Evolutionary conservation across 768 basidiomycete genomes (phyloP).

Genomic region (Rhodotorula babjevae): DNA sequence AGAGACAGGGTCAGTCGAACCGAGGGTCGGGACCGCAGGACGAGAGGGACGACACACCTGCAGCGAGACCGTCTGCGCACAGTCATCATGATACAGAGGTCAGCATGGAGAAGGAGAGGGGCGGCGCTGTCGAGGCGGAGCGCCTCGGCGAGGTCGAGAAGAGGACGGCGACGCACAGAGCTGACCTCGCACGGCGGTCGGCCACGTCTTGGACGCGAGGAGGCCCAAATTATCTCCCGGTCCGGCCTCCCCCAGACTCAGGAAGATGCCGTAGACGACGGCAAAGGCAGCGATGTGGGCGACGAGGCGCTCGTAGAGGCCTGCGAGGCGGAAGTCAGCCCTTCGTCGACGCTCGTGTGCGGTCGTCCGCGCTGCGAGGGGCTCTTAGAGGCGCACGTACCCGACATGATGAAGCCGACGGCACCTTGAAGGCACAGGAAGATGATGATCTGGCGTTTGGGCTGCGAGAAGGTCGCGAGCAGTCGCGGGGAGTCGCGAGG

Average conservation of each 20-base stretch:
- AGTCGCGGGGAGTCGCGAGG: no score
- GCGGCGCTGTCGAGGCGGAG: no score
- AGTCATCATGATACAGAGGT: no score
- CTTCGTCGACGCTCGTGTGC: no score
- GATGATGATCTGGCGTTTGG: conserved; percentile 24
- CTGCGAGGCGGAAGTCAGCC: conserved; percentile 65
- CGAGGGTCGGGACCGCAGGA: background rate
- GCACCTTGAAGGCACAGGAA: conserved; percentile 31
- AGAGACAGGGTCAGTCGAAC: conserved; percentile 50
- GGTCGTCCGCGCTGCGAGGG: no score
- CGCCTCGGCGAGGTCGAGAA: no score
- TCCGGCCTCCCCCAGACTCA: conserved; percentile 73
- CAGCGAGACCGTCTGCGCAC: conserved; percentile 27
- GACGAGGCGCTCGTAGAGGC: conserved; percentile 55
- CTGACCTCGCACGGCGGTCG: conserved; percentile 79
- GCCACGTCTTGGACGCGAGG: conserved; percentile 75
- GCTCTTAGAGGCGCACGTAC: conserved; percentile 61
- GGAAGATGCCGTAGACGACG: conserved; percentile 83
- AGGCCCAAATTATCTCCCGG: conserved; percentile 46
- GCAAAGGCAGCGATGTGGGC: conserved; percentile 45
- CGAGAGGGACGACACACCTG: background rate
- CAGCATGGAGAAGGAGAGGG: background rate
- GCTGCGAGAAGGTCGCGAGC: background rate
- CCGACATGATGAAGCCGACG: conserved; percentile 79
- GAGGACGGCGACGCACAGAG: background rate